Conservation (phyloP, 768 basidiomycete genomes). For the Lentinula guzmanii region DNA sequence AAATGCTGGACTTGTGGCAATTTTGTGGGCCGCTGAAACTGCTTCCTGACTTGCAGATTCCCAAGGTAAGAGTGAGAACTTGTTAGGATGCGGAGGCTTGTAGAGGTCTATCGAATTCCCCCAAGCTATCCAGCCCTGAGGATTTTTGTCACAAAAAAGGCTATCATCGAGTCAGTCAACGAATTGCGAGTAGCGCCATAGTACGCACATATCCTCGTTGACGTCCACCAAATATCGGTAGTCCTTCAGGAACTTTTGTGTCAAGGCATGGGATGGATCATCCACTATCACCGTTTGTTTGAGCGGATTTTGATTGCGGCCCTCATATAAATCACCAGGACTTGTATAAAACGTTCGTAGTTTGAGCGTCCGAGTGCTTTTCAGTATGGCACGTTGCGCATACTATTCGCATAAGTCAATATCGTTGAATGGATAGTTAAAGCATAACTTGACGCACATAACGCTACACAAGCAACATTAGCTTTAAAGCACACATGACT, state of each 20-base stretch:
- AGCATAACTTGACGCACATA: constrained; percentile 37
- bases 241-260: constrained; percentile 45
- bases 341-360: constrained; percentile 62
- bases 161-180: constrained; percentile 21
- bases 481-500: background rate
- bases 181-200: background rate
- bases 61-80: constrained; percentile 56
- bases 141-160: constrained; percentile 48
- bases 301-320: constrained; percentile 63
- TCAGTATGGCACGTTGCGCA: constrained; percentile 71
- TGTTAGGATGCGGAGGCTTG: constrained; percentile 35
- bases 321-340: constrained; percentile 54
- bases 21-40: constrained; percentile 41
- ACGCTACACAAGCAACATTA: constrained; percentile 31
- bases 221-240: constrained; percentile 48
- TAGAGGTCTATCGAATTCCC: constrained; percentile 37
- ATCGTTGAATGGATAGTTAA: constrained; percentile 1
- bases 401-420: constrained; percentile 33
- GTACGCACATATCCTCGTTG: constrained; percentile 39
- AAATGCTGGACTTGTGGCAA: constrained; percentile 42
- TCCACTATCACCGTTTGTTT: constrained; percentile 40
- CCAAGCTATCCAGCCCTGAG: constrained; percentile 71
- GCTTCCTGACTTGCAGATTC: constrained; percentile 46
- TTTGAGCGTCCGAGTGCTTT: constrained; percentile 72
- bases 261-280: constrained; percentile 44